These are phyloP conservation scores for Saitozyma sp. DNA, from an alignment of 768 basidiomycete species.

Conservation along the genomic window DNA sequence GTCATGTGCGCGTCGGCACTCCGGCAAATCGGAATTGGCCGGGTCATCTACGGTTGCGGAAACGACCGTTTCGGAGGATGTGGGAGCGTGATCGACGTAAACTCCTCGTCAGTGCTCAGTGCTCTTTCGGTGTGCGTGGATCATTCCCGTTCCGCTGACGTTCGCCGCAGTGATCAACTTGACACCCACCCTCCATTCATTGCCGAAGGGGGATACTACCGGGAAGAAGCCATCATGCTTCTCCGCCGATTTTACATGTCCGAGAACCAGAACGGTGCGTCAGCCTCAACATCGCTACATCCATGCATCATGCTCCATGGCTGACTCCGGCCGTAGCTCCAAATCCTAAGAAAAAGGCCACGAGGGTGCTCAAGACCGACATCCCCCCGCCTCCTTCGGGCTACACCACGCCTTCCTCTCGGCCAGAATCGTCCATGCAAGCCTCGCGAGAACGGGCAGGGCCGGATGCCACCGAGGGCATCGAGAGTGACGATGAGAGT, in stretches of 20 bases:
- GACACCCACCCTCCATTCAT: conserved; percentile 72
- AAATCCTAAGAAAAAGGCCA: conserved; percentile 79
- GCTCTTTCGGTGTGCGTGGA: background rate
- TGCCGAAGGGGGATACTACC: conserved; percentile 71
- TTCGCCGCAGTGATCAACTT: conserved; percentile 55
- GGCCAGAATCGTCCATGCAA: conserved; percentile 15
- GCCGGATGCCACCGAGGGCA: too few relatives aligned
- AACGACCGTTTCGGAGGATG: conserved; percentile 98
- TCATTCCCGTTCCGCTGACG: background rate
- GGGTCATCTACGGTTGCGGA: conserved; percentile 88
- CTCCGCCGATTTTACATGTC: conserved; percentile 86
- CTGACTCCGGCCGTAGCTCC: conserved; percentile 64
- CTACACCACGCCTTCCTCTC: conserved; percentile 29
- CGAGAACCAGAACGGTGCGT: conserved; percentile 83
- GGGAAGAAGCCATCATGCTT: conserved; percentile 84
- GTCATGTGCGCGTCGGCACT: conserved; percentile 98
- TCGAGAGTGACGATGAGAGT: too few relatives aligned
- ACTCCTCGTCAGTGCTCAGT: conserved; percentile 60
- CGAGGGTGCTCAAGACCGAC: conserved; percentile 80
- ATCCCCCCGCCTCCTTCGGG: conserved; percentile 56
- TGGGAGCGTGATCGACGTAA: conserved; percentile 88
- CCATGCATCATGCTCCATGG: background rate
- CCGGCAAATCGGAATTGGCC: conserved; percentile 84
- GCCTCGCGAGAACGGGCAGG: too few relatives aligned
- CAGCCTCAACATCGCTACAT: conserved; percentile 9